Conservation (phyloP, 2,329 filamentous ascomycete species). For the Septoria petroselini region DNA sequence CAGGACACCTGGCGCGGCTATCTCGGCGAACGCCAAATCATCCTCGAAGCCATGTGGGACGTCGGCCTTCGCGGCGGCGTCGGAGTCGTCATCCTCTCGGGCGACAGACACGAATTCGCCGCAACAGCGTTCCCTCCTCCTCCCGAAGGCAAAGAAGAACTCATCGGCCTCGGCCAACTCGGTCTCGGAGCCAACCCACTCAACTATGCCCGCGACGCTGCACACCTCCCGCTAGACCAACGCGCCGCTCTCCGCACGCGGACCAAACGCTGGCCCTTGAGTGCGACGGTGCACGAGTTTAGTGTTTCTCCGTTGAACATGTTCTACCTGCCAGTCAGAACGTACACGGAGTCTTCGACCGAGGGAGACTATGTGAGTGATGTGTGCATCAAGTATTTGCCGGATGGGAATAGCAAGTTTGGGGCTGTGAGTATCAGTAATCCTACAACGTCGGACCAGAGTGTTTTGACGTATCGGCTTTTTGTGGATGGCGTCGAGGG, state of each 20-base stretch:
- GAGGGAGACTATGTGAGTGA: slow-evolving; percentile 67
- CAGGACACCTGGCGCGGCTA: slow-evolving; percentile 73
- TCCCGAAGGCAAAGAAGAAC: slow-evolving; percentile 48
- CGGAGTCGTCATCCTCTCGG: slow-evolving; percentile 80
- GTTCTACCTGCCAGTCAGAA: slow-evolving; percentile 83
- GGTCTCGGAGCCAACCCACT: slow-evolving; percentile 28
- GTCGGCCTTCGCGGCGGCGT: slow-evolving; percentile 65
- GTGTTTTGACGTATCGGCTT: slow-evolving; percentile 73
- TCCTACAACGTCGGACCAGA: slow-evolving; percentile 61
- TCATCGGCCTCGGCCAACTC: slow-evolving; percentile 30
- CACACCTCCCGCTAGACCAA: slow-evolving; percentile 20
- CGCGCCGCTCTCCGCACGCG: slow-evolving; percentile 24
- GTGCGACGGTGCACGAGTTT: slow-evolving; percentile 78
- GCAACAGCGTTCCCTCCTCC: slow-evolving; percentile 70
- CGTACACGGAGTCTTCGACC: slow-evolving; percentile 64
- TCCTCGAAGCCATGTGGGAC: slow-evolving; percentile 92
- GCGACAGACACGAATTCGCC: slow-evolving; percentile 95
- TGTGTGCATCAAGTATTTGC: slow-evolving; percentile 79
- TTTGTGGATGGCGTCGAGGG: slow-evolving; percentile 76
- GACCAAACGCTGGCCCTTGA: slow-evolving; percentile 54
- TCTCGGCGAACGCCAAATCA: slow-evolving; percentile 69
- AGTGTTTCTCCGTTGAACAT: slow-evolving; percentile 87
- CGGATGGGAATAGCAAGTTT: slow-evolving; percentile 85
- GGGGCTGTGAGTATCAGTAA: slow-evolving; percentile 76
- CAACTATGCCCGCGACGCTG: slow-evolving; percentile 5